Base-by-base conservation (phyloP, 192 early-diverging fungal genomes). In the Funneliformis geosporum region DNA sequence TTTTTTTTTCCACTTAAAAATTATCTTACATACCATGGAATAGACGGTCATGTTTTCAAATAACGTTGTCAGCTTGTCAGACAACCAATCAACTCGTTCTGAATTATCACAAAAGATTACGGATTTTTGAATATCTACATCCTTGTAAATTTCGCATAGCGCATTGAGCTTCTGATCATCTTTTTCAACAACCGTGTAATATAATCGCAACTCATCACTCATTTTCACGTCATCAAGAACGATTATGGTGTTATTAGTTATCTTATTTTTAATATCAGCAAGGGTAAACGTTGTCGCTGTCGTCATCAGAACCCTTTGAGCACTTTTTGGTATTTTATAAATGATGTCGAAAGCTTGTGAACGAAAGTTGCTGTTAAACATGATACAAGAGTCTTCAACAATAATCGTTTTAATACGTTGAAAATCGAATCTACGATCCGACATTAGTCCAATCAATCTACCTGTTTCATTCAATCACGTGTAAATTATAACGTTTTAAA, bases 371-470 rank as follows among this genome's bases (percentile, higher is more conserved):
- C 75, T 59, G 33, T 59, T 61, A 44, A 76, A 76, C 75, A 76
- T 76, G 61, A 76, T 59, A 46, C 75, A 76, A 43, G 55, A 76
- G 25, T 76, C 75, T 65, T 76, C 75, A 21, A 76, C 61, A 9
- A 76, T 62, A 43, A 76, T 44, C 60, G 55, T 64, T 65, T 65
- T 76, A 10, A 76, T 21, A n/a, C 25, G 40, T 5, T n/a, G 11
- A 44, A 59, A 25, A 66, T 61, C 59, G 25, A 59, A 65, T 43
- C 9, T 23, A 16, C 61, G 40, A 23, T 33, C n/a, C 25, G 21
- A 0, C 10, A 73, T 73, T 50, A 73, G 44, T 25, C 21, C 23
- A 27, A 55, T 25, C 12, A 73, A 16, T 47, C 40, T 43, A 11
- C 71, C 71, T 73, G 44, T 73, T 47, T 72, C n/a, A 5, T 47